These are phyloP conservation scores for Hericium coralloides DNA, from an alignment of 768 basidiomycete genomes.

Conservation along the genomic window DNA sequence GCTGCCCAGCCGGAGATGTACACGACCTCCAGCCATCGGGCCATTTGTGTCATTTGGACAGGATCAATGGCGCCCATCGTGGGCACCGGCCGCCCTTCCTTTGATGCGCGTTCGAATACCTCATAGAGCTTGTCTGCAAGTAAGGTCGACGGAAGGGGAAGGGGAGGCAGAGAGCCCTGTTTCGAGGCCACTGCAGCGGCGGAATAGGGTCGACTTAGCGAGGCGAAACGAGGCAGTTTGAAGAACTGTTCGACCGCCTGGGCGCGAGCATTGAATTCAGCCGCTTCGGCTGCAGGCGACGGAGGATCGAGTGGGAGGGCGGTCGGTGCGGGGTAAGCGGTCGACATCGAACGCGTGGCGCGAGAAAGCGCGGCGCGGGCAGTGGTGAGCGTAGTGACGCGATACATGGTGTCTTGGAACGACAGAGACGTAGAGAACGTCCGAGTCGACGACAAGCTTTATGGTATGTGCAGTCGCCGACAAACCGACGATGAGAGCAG, in stretches of 20 bases:
- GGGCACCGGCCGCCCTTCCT: conserved; percentile 62
- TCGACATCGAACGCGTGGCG: conserved; percentile 5
- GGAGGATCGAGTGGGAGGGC: conserved; percentile 49
- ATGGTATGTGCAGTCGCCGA: neutral
- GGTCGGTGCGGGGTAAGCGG: conserved; percentile 4
- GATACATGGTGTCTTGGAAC: conserved; percentile 4
- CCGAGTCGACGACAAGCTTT: neutral
- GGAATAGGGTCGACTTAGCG: conserved; percentile 72
- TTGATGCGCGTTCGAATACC: conserved; percentile 52
- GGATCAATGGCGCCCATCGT: conserved; percentile 94
- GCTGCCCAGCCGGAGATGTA: conserved; percentile 94
- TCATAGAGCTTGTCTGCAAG: conserved; percentile 81
- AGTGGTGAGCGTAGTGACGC: conserved; percentile 2
- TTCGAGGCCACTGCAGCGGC: conserved; percentile 77
- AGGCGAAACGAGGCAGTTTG: conserved; percentile 59
- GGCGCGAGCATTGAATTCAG: conserved; percentile 53
- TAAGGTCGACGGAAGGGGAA: conserved; percentile 67
- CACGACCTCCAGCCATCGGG: conserved; percentile 72
- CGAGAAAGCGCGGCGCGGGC: neutral
- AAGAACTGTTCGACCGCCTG: conserved; percentile 67
- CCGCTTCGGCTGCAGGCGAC: conserved; percentile 43
- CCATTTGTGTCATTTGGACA: conserved; percentile 94
- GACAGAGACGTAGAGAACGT: neutral
- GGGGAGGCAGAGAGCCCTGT: conserved; percentile 78
- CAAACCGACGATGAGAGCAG: neutral